Percentiles rank a stretch among this genome's conserved stretches.
phyloP scores from a whole-genome alignment of 257 asterid species.

The Dorcoceras hygrometricum region DNA sequence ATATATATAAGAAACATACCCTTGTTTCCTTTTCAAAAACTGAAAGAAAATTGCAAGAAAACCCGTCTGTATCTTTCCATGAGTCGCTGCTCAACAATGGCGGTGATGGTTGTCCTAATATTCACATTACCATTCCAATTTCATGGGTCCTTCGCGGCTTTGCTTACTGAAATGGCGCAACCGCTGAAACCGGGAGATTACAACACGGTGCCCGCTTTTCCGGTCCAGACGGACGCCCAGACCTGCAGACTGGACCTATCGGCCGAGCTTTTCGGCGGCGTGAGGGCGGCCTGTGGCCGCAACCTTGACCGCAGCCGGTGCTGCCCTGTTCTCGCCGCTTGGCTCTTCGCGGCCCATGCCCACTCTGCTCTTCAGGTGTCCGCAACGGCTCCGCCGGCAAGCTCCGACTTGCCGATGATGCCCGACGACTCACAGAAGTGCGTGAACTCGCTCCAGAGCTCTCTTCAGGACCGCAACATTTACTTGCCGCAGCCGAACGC shows the following conservation, averaged over 20 bases:
- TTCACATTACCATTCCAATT: slow-evolving; percentile 19
- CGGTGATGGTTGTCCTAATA: slow-evolving; percentile 8
- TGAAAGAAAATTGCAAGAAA: slow-evolving; percentile 19
- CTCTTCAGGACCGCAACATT: slow-evolving; percentile 60
- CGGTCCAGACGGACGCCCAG: slow-evolving; percentile 60
- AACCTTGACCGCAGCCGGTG: slow-evolving; percentile 91
- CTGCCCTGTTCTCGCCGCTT: slow-evolving; percentile 95
- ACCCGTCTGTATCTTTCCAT: background rate
- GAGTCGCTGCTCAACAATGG: slow-evolving; percentile 10
- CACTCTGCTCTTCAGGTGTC: slow-evolving; percentile 65
- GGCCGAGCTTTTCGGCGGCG: slow-evolving; percentile 91
- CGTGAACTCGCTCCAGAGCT: slow-evolving; percentile 73
- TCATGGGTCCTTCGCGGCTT: slow-evolving; percentile 35
- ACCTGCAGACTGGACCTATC: slow-evolving; percentile 76
- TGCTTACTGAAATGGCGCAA: slow-evolving; percentile 68
- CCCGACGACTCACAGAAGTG: slow-evolving; percentile 97
- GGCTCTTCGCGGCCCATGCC: slow-evolving; percentile 98
- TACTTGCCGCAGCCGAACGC: slow-evolving; percentile 72
- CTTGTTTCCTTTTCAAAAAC: too few species aligned
- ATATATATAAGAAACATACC: too few species aligned
- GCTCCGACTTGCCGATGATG: slow-evolving; percentile 78
- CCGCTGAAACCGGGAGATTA: slow-evolving; percentile 66
- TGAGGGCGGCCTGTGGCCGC: slow-evolving; percentile 75
- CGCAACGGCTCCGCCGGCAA: slow-evolving; percentile 43
- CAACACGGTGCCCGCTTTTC: slow-evolving; percentile 89